These are phyloP conservation scores for Coriolopsis trogii DNA, from an alignment of 1,284 basidiomycete species.

Conservation along the genomic window DNA sequence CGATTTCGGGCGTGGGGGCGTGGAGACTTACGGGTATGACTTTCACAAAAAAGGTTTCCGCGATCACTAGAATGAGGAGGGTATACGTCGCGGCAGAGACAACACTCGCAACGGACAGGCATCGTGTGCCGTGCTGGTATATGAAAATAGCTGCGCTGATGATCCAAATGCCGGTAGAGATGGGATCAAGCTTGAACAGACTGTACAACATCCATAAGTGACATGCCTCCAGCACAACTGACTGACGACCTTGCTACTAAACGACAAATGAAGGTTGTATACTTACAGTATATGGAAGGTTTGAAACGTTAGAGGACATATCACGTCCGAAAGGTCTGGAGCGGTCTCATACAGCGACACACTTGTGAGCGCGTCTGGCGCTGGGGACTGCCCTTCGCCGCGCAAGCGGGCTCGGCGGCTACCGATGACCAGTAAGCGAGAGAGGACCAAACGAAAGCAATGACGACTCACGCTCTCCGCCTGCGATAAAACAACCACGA, in stretches of 20 bases:
- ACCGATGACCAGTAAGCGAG: not conserved
- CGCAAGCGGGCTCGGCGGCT: not conserved
- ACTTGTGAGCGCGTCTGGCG: not conserved
- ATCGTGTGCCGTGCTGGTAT: slow-evolving; percentile 68
- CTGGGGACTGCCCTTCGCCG: not conserved
- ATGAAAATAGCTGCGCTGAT: slow-evolving; percentile 68
- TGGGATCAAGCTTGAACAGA: slow-evolving; percentile 15
- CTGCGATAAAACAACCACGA: slow-evolving; percentile 3
- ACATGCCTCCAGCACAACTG: not conserved
- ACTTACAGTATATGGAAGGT: slow-evolving; percentile 12
- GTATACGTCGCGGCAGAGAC: not conserved
- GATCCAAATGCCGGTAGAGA: slow-evolving; percentile 73
- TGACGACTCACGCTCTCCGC: slow-evolving; percentile 6
- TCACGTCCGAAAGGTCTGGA: not conserved
- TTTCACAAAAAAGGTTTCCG: slow-evolving; percentile 72
- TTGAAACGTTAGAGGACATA: slow-evolving; percentile 10
- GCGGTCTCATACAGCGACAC: not conserved
- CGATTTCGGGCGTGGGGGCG: no score
- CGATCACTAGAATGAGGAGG: slow-evolving; percentile 40
- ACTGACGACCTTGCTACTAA: not conserved
- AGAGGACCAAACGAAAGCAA: not conserved
- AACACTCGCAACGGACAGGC: slow-evolving; percentile 51
- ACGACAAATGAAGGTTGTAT: not conserved
- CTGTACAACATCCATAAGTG: not conserved
- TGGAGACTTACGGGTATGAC: slow-evolving; percentile 57